phyloP scores from a whole-genome alignment of 75 land plant species.

The Cryptomeria japonica region DNA sequence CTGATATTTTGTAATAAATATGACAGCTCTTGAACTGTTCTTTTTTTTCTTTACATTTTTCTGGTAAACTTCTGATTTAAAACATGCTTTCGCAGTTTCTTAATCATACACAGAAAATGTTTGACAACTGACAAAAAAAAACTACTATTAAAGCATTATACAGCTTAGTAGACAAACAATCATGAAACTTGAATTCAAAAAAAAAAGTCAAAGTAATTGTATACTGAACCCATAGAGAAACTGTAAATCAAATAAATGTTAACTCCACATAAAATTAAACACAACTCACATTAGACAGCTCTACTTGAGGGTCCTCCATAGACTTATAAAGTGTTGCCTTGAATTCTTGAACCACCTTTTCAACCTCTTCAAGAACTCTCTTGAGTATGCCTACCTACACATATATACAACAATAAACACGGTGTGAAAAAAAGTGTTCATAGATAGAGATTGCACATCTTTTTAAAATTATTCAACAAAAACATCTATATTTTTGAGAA shows the following conservation, averaged over 20 bases:
- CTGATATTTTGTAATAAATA: too few relatives aligned
- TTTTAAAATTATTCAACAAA: background rate
- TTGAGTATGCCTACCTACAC: slow-evolving; percentile 87
- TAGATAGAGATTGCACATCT: slow-evolving; percentile 10
- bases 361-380: slow-evolving; percentile 95
- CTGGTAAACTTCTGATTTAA: too few relatives aligned
- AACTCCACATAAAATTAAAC: slow-evolving; percentile 10
- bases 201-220: background rate
- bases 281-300: slow-evolving; percentile 66
- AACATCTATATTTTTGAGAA: background rate
- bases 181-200: background rate
- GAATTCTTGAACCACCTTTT: slow-evolving; percentile 93
- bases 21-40: too few relatives aligned
- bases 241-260: background rate
- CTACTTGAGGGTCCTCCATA: slow-evolving; percentile 94
- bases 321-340: slow-evolving; percentile 80
- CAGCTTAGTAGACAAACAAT: background rate
- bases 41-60: too few relatives aligned
- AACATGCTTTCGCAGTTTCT: too few relatives aligned
- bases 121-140: background rate
- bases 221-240: background rate
- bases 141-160: background rate
- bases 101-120: background rate
- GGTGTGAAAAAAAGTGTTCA: background rate
- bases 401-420: slow-evolving; percentile 11